Conservation (phyloP, 805 yeast genomes). For the Barnettozyma vustinii region DNA sequence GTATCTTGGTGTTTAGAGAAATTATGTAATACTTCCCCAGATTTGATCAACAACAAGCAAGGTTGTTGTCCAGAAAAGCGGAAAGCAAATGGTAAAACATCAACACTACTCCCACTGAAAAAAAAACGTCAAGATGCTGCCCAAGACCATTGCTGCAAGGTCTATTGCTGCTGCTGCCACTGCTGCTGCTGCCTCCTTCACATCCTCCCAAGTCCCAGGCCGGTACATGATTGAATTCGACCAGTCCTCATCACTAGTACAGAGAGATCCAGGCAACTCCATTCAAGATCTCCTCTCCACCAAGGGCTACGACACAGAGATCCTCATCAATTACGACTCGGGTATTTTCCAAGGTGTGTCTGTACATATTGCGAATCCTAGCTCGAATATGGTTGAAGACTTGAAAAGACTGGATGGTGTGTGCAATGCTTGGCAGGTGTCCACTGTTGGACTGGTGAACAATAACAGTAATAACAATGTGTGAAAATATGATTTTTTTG, state of each 20-base stretch:
- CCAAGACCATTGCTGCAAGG: background rate
- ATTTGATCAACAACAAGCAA: too few species aligned
- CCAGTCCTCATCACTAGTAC: background rate
- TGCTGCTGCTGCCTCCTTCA: background rate
- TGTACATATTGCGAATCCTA: background rate
- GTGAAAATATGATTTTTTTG: too few species aligned
- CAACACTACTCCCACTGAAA: too few species aligned
- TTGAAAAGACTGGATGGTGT: background rate
- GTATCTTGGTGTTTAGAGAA: background rate
- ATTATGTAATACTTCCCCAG: background rate
- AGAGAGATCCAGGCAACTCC: background rate
- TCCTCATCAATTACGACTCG: background rate
- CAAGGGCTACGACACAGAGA: background rate
- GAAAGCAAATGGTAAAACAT: too few species aligned
- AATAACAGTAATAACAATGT: too few species aligned
- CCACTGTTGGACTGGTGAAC: background rate
- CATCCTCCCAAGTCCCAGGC: background rate
- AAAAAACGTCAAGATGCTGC: background rate
- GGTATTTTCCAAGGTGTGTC: background rate
- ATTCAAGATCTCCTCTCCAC: background rate
- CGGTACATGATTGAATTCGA: background rate
- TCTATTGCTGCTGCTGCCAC: background rate
- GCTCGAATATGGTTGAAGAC: background rate
- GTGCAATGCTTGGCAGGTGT: background rate
- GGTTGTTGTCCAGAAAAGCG: too few species aligned